These are phyloP conservation scores for Alternaria ethzedia DNA, from an alignment of 2,329 filamentous ascomycete species.

Conservation along the genomic window DNA sequence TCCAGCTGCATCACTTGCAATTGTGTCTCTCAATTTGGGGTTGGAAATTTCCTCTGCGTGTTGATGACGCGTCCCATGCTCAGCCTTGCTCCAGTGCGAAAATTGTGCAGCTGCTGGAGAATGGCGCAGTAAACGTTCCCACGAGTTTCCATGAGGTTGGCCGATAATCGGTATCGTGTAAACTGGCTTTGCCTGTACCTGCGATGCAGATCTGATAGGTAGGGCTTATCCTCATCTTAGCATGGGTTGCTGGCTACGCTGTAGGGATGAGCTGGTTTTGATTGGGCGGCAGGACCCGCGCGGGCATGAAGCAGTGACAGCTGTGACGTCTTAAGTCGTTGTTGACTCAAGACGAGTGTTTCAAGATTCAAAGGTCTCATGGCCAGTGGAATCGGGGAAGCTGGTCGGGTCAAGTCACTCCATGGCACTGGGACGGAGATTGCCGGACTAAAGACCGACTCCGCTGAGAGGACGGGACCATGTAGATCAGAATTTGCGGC, in stretches of 20 bases:
- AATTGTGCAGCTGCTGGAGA: neutral
- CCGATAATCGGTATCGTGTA: neutral
- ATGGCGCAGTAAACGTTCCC: constrained; percentile 7
- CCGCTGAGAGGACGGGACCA: neutral
- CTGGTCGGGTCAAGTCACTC: neutral
- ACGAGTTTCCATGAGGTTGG: constrained; percentile 3
- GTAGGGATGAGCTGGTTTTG: neutral
- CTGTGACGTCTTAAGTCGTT: constrained; percentile 12
- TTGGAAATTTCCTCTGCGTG: neutral
- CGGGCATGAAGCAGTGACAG: constrained; percentile 18
- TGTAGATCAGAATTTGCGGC: neutral
- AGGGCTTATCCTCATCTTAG: neutral
- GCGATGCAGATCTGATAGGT: constrained; percentile 1
- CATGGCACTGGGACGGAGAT: neutral
- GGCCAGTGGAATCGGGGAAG: neutral
- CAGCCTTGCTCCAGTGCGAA: neutral
- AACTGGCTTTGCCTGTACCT: neutral
- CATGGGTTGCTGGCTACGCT: constrained; percentile 3
- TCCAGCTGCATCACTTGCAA: neutral
- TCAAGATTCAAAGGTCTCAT: constrained; percentile 4
- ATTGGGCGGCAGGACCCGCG: constrained; percentile 14
- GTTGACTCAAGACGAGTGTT: constrained; percentile 11
- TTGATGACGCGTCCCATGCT: constrained; percentile 8
- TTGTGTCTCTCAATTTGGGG: neutral
- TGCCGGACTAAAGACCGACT: neutral